phyloP scores from a whole-genome alignment of 331 rosid genomes.

The Pyracantha coccinea region DNA sequence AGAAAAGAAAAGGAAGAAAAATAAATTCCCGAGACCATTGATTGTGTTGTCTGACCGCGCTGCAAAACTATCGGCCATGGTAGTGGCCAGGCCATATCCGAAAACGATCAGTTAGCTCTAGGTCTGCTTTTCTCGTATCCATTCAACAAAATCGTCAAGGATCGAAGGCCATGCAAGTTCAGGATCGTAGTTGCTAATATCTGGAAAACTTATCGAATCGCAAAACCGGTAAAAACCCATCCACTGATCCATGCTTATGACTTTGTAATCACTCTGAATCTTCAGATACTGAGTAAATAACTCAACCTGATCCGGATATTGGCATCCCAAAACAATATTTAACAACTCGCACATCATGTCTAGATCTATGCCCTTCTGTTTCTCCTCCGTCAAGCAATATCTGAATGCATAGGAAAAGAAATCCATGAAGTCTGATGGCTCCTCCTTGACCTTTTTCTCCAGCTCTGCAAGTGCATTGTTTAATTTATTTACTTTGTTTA shows the following conservation, averaged over 20 bases:
- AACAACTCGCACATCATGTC: constrained; percentile 75
- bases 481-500: constrained; percentile 67
- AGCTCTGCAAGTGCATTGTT: constrained; percentile 86
- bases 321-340: constrained; percentile 62
- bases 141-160: constrained; percentile 88
- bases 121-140: constrained; percentile 58
- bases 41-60: constrained; percentile 17
- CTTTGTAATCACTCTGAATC: constrained; percentile 90
- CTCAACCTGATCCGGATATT: constrained; percentile 60
- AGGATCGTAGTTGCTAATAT: constrained; percentile 57
- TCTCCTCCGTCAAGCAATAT: constrained; percentile 98
- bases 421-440: constrained; percentile 67
- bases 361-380: constrained; percentile 86
- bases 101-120: constrained; percentile 16
- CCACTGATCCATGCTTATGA: constrained; percentile 95
- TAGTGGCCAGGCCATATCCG: constrained; percentile 10
- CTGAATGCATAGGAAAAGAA: constrained; percentile 88
- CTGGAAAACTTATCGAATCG: constrained; percentile 83
- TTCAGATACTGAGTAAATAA: constrained; percentile 73
- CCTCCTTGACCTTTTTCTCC: constrained; percentile 83
- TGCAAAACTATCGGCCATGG: constrained; percentile 22
- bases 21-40: constrained; percentile 22
- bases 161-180: constrained; percentile 96
- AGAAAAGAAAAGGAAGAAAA: not conserved
- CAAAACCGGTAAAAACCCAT: constrained; percentile 94